These are phyloP conservation scores for Paecilomyces formosus DNA, from an alignment of 2,329 filamentous ascomycete species.

Conservation along the genomic window DNA sequence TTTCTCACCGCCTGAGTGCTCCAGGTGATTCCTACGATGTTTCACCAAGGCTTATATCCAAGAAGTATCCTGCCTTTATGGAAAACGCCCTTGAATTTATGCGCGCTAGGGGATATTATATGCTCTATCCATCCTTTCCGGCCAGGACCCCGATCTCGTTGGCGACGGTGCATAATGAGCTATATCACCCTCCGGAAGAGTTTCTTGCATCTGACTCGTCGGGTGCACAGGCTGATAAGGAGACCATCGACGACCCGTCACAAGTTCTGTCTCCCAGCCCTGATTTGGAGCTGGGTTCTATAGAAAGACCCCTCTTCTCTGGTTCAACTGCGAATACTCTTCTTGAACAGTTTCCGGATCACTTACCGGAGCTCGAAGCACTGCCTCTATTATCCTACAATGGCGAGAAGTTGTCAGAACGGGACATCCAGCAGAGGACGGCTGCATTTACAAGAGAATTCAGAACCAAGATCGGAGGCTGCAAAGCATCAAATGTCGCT, in stretches of 20 bases:
- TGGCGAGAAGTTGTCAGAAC: conserved; percentile 40
- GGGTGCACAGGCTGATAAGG: conserved; percentile 2
- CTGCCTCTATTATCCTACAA: conserved; percentile 59
- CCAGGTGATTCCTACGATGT: conserved; percentile 15
- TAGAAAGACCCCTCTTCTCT: conserved; percentile 22
- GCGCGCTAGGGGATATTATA: conserved; percentile 66
- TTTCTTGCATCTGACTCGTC: conserved; percentile 19
- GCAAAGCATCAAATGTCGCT: conserved; percentile 35
- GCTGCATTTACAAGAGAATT: conserved; percentile 53
- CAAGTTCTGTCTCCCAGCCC: conserved; percentile 10
- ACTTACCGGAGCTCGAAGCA: conserved; percentile 41
- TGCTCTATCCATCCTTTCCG: conserved; percentile 64
- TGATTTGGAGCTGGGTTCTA: conserved; percentile 4
- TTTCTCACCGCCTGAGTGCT: conserved; percentile 53
- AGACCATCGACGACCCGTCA: conserved; percentile 9
- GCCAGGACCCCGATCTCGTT: conserved; percentile 45
- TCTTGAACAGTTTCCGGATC: conserved; percentile 39
- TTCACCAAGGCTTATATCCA: conserved; percentile 53
- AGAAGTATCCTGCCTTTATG: conserved; percentile 65
- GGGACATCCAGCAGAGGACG: conserved; percentile 36
- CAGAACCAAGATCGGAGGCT: conserved; percentile 60
- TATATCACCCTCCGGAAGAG: conserved; percentile 66
- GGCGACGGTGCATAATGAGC: conserved; percentile 69
- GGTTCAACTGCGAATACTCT: conserved; percentile 42
- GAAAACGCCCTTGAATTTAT: conserved; percentile 72